A percentile compares a stretch with the other conserved stretches of the same genome.
Conservation (phyloP, 2,329 filamentous ascomycete genomes). For the Davidsoniella virescens region DNA sequence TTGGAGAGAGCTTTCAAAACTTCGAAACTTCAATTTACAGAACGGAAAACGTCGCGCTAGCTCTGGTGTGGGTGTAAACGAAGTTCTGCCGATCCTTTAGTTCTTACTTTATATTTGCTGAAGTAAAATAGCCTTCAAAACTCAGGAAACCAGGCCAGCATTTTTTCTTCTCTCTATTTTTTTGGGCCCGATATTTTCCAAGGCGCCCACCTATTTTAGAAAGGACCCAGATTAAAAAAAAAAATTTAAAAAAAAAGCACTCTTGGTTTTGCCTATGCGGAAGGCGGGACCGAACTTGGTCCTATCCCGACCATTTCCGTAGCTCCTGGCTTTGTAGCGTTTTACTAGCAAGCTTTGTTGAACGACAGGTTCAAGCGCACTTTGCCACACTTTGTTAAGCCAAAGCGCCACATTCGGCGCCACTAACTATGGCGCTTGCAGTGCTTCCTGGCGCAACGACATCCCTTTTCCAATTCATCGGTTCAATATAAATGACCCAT, state of each 20-base stretch:
- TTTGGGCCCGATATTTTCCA: constrained; percentile 10
- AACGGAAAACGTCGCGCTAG: constrained; percentile 11
- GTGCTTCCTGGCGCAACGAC: constrained; percentile 4
- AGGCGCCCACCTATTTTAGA: not conserved
- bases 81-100: constrained; percentile 11
- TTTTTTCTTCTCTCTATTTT: not conserved
- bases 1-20: constrained; percentile 3
- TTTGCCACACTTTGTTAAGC: not conserved
- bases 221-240: not conserved
- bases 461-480: not conserved
- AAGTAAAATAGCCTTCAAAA: too few relatives aligned
- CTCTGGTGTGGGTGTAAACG: constrained; percentile 3
- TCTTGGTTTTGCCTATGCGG: constrained; percentile 2
- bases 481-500: too few relatives aligned
- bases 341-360: not conserved
- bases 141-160: not conserved
- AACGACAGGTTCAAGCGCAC: constrained; percentile 6
- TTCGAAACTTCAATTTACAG: not conserved
- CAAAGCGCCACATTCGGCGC: constrained; percentile 1
- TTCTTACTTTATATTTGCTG: not conserved
- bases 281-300: constrained; percentile 9
- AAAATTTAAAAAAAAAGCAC: not conserved
- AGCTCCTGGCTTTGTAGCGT: not conserved
- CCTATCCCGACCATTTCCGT: constrained; percentile 11
- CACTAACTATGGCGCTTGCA: not conserved